phyloP scores from a whole-genome alignment of 345 rosid genomes.

The Citrus australasica region DNA sequence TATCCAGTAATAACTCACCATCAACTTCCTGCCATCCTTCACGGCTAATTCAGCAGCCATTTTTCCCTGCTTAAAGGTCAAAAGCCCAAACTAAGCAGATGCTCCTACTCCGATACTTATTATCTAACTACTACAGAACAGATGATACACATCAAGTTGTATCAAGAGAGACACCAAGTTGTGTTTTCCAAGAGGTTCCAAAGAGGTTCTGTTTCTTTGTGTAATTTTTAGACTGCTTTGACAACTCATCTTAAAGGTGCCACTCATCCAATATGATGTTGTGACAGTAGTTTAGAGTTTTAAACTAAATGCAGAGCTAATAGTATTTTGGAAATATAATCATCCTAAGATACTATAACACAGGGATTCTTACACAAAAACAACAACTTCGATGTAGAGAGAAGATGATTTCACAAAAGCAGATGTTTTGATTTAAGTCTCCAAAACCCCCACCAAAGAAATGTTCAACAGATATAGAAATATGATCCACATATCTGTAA shows the following conservation, averaged over 20 bases:
- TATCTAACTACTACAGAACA: neutral
- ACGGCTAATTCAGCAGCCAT: constrained; percentile 65
- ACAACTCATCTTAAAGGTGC: neutral
- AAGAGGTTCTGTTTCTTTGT: neutral
- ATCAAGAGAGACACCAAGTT: neutral
- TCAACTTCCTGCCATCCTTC: constrained; percentile 60
- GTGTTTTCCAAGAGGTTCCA: neutral
- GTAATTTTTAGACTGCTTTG: neutral
- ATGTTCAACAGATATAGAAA: neutral
- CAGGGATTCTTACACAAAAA: neutral
- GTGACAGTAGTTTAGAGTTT: neutral
- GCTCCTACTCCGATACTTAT: neutral
- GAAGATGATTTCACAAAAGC: neutral
- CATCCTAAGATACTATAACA: neutral
- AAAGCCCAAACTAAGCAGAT: constrained; percentile 10
- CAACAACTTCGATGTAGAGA: neutral
- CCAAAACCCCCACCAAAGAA: neutral
- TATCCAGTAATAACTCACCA: constrained; percentile 50
- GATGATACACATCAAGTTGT: neutral
- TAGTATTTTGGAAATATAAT: neutral
- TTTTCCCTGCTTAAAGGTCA: constrained; percentile 53
- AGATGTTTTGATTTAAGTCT: neutral
- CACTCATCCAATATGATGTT: neutral
- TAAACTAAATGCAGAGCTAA: neutral
- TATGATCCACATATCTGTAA: neutral